Evolutionary conservation across 169 alveolate species (phyloP).

Genomic region (Toxoplasma gondii): DNA sequence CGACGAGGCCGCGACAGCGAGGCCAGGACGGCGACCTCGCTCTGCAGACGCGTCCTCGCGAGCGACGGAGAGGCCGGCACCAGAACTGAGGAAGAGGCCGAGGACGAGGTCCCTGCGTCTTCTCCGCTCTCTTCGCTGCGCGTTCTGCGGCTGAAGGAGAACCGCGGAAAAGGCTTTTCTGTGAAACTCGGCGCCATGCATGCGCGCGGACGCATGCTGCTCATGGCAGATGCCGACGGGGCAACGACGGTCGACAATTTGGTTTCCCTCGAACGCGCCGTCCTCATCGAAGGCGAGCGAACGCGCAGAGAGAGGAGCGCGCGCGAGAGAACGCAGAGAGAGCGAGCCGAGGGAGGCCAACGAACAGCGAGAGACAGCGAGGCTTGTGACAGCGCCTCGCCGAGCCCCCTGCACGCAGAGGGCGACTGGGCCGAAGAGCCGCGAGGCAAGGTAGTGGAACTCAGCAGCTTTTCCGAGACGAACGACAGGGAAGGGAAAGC

Average conservation of each 20-base stretch:
- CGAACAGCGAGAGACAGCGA: too few relatives aligned
- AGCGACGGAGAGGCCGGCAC: not conserved
- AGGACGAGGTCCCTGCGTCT: not conserved
- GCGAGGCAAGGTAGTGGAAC: too few relatives aligned
- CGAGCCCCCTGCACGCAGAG: too few relatives aligned
- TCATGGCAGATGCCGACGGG: constrained; percentile 92
- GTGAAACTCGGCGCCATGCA: constrained; percentile 62
- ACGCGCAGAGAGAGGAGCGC: not conserved
- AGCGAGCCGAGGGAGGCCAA: too few relatives aligned
- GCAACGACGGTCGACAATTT: constrained; percentile 86
- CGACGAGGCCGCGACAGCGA: too few relatives aligned
- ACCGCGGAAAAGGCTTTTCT: constrained; percentile 90
- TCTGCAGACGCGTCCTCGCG: not conserved
- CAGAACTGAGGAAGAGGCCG: not conserved
- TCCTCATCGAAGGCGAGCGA: constrained; percentile 10
- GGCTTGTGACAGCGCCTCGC: too few relatives aligned
- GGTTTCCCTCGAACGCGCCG: constrained; percentile 68
- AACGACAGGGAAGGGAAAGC: too few relatives aligned
- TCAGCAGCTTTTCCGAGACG: too few relatives aligned
- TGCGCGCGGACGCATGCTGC: constrained; percentile 44
- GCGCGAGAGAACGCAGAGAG: too few relatives aligned
- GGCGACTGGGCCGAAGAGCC: too few relatives aligned
- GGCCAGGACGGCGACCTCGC: too few relatives aligned
- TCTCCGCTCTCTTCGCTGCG: constrained; percentile 49
- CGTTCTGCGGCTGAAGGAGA: constrained; percentile 36